These are phyloP conservation scores for Plenodomus lindquistii DNA, from an alignment of 2,329 filamentous ascomycete genomes.

Conservation along the genomic window DNA sequence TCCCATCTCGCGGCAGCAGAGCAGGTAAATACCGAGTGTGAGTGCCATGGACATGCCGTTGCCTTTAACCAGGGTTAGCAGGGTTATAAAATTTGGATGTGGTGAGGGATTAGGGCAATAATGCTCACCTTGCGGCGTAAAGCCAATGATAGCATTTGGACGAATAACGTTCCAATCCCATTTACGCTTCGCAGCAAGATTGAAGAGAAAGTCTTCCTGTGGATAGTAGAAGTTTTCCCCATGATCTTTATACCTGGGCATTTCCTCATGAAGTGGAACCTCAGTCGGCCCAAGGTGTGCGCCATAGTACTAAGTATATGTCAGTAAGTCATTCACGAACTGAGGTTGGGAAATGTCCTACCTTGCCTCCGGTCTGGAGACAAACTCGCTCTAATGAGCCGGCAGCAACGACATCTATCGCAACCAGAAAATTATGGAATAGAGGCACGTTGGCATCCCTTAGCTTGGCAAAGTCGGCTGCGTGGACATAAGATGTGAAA, in stretches of 20 bases:
- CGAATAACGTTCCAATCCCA: slow-evolving; percentile 2
- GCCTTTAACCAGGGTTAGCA: background rate
- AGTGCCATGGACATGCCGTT: slow-evolving; percentile 4
- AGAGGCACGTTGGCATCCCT: background rate
- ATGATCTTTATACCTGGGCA: background rate
- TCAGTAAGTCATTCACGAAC: too few species aligned
- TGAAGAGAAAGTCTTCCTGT: slow-evolving; percentile 1
- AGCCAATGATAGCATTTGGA: slow-evolving; percentile 1
- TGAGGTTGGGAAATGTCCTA: too few species aligned
- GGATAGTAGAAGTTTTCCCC: slow-evolving; percentile 1
- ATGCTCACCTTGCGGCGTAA: background rate
- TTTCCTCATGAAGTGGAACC: background rate
- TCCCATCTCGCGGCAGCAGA: background rate
- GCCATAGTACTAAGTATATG: too few species aligned
- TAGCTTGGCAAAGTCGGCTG: background rate
- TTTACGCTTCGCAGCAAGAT: background rate
- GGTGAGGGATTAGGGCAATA: too few species aligned
- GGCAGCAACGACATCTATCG: too few species aligned
- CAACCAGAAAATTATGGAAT: too few species aligned
- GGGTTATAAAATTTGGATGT: too few species aligned
- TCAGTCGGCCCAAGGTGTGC: too few species aligned
- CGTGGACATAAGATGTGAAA: slow-evolving; percentile 3
- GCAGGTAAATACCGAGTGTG: slow-evolving; percentile 1
- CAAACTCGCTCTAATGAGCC: too few species aligned
- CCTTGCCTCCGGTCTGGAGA: too few species aligned